Percentiles rank a stretch among this genome's conserved stretches.
These are phyloP conservation scores for Termitomyces bulborhizus DNA, from an alignment of 768 basidiomycete genomes.

Conservation along the genomic window DNA sequence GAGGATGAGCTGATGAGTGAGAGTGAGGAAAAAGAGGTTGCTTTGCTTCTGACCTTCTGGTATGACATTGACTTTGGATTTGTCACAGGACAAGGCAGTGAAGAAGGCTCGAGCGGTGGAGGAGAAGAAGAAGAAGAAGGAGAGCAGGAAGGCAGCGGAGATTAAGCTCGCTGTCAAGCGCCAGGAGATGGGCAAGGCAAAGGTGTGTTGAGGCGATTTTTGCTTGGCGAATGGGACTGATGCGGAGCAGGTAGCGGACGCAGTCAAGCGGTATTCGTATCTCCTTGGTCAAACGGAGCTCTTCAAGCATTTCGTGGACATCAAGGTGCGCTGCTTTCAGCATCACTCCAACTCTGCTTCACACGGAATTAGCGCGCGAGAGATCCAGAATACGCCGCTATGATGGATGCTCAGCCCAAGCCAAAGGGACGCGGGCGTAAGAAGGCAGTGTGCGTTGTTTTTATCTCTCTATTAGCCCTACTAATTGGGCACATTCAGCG, in stretches of 20 bases:
- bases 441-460: constrained; percentile 59
- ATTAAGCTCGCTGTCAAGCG: constrained; percentile 63
- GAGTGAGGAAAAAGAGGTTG: constrained; percentile 30
- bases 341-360: neutral
- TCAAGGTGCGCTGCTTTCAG: constrained; percentile 54
- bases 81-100: constrained; percentile 3
- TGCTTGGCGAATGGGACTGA: constrained; percentile 7
- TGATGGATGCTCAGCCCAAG: constrained; percentile 84
- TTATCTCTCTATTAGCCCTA: neutral
- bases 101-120: constrained; percentile 7
- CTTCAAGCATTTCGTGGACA: constrained; percentile 97
- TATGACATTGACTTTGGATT: neutral
- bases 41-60: constrained; percentile 15
- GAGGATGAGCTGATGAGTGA: constrained; percentile 62
- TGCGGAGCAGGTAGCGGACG: constrained; percentile 67
- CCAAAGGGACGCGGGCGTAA: constrained; percentile 82
- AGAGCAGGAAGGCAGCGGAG: constrained; percentile 60
- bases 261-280: constrained; percentile 95
- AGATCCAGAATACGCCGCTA: constrained; percentile 88
- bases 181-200: constrained; percentile 84
- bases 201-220: constrained; percentile 36
- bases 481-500: constrained; percentile 34
- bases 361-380: constrained; percentile 56
- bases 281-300: constrained; percentile 97
- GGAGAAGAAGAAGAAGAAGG: constrained; percentile 29